Evolutionary conservation across 306 rosid species (phyloP).

Genomic region (Sesbania bispinosa): DNA sequence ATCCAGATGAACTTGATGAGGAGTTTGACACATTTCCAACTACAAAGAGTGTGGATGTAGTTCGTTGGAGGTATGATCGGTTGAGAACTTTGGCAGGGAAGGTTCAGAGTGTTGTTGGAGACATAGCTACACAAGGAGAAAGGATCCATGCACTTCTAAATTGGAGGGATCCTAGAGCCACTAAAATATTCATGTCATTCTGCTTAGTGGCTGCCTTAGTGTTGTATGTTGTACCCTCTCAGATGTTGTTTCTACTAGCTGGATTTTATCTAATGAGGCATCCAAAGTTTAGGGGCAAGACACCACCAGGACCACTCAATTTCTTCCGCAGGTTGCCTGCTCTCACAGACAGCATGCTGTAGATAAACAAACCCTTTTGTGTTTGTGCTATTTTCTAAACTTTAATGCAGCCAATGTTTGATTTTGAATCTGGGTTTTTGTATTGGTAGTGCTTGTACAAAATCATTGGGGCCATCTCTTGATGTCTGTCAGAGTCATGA

Average conservation of each 20-base stretch:
- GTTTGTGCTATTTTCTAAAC: too few species aligned
- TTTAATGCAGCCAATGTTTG: slow-evolving; percentile 9
- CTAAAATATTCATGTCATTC: slow-evolving; percentile 52
- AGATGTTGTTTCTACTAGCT: slow-evolving; percentile 40
- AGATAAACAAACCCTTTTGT: neutral
- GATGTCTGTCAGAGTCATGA: too few species aligned
- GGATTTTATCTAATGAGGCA: slow-evolving; percentile 91
- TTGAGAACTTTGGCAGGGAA: slow-evolving; percentile 76
- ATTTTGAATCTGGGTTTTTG: neutral
- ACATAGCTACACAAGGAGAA: slow-evolving; percentile 88
- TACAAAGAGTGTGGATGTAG: slow-evolving; percentile 39
- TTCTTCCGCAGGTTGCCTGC: slow-evolving; percentile 93
- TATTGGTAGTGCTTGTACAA: slow-evolving; percentile 30
- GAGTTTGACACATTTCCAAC: slow-evolving; percentile 86
- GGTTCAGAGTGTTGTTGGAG: slow-evolving; percentile 88
- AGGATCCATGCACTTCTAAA: slow-evolving; percentile 71
- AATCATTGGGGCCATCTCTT: too few species aligned
- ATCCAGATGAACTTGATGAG: slow-evolving; percentile 81
- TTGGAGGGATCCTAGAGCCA: slow-evolving; percentile 98
- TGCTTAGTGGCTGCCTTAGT: slow-evolving; percentile 60
- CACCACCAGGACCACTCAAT: slow-evolving; percentile 59
- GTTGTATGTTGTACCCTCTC: slow-evolving; percentile 66
- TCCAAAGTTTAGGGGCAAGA: slow-evolving; percentile 68
- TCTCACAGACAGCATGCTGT: slow-evolving; percentile 75
- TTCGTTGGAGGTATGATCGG: slow-evolving; percentile 84